Base-by-base conservation (phyloP, 129 eudicot genomes). In the Centaurea solstitialis region DNA sequence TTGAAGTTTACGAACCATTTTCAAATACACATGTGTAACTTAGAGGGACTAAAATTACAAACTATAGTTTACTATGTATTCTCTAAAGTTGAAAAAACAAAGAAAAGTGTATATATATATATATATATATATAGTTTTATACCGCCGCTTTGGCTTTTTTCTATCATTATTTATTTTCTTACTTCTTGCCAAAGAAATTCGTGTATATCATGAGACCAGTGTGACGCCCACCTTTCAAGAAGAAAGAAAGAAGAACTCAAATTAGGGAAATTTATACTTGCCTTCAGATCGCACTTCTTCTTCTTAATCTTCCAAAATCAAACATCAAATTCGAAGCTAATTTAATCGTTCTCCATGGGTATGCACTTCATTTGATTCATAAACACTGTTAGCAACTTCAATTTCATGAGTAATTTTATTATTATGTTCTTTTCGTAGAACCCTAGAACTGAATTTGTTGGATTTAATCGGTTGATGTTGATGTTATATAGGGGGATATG, bases 201-300 rank as follows among this genome's bases (percentile, higher is more conserved):
- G 74, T 74, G 70, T 20, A 70, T 47, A 79, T 70, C 77, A 75
- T 22, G 22, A 62, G 72, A 69, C 40, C 59, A 21, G 47, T 18
- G 81, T 73, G 59, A 73, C 84, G 80, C 84, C 80, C 79, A 82
- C 76, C 75, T 76, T 75, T 86, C 83, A 82, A 82, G 70, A 39
- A n/a, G n/a, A n/a, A n/a, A n/a, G n/a, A n/a, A n/a, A n/a, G n/a
- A n/a, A 26, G 30, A 26, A 67, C 73, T 37, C 57, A 61, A 50
- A 7, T n/a, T n/a, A n/a, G 18, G 61, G 74, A 62, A 26, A 72
- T 82, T 77, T 76, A 73, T 66, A 41, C 65, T 40, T n/a, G 28
- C 67, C 71, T 69, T 69, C 69, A 68, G 80, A 77, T 77, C 80
- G 80, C 82, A 69, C 70, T 47, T 74, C 68, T 57, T 76, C 50